Base-by-base conservation (phyloP, 331 rosid species). In the Saraca asoca region DNA sequence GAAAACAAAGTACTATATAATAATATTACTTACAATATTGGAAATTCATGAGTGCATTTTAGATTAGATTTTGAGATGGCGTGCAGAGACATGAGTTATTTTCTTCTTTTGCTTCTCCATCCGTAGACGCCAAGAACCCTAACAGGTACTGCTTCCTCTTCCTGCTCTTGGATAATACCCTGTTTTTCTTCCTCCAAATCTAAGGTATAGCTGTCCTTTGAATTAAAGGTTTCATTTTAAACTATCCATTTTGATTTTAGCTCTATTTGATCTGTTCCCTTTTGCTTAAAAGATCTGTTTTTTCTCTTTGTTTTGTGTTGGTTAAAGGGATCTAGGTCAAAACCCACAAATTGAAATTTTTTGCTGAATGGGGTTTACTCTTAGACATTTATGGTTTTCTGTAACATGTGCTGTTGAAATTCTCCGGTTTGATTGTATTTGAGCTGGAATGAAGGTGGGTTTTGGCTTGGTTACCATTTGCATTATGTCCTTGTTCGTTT, bases 71-170 rank as follows among this genome's bases (percentile, higher is more conserved):
- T 72, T 78, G 45, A 78, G 78, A 72, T 70, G 59, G 81, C 73
- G 81, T 76, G 76, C 18, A 70, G 59, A 34, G 68, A 64, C 50
- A 51, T 76, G 31, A 64, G 75, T 69, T 69, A 61, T 33, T 34
- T 54, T 45, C 50, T 75, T 62, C 69, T 70, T 76, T 64, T 57
- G 67, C 19, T 64, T 70, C 66, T 62, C 69, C 72, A 24, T 68
- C 61, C 73, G 53, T 62, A 73, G 79, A 73, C 76, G 79, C 75
- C 69, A 73, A 78, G 79, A 78, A 73, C 79, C 82, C 72, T 78
- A 79, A 38, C 76, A 72, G 81, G 85, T 80, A 80, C 74, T 68
- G 67, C 31, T 35, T 42, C 19, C 58, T 67, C 59, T 66, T 35
- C 9, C 68, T 61, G 46, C 75, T 50, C 56, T 29, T 43, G 67